A percentile compares a stretch with the other conserved stretches of the same genome.
phyloP scores from a whole-genome alignment of 176 grass and related monocot genomes.

The Musa troglodytarum region DNA sequence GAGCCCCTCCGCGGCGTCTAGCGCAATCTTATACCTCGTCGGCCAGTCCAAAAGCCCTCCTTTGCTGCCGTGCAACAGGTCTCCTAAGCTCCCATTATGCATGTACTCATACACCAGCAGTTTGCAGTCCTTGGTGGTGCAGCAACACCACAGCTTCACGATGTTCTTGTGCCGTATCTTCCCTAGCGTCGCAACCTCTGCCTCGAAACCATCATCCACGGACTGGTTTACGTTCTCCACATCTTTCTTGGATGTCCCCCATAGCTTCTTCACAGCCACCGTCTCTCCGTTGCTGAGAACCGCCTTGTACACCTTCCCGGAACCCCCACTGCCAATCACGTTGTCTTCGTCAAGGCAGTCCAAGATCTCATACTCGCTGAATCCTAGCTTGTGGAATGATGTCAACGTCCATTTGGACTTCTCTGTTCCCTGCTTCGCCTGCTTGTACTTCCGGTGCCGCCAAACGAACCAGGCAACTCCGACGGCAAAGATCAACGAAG shows the following conservation, averaged over 20 bases:
- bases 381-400: constrained; percentile 89
- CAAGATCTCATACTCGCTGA: constrained; percentile 76
- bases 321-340: constrained; percentile 63
- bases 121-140: constrained; percentile 47
- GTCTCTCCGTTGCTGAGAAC: constrained; percentile 56
- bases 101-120: constrained; percentile 83
- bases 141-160: constrained; percentile 82
- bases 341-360: constrained; percentile 73
- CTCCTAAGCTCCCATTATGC: constrained; percentile 63
- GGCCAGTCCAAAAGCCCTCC: constrained; percentile 53
- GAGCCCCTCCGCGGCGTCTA: constrained; percentile 70
- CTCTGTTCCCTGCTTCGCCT: constrained; percentile 16
- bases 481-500: constrained; percentile 31
- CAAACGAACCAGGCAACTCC: constrained; percentile 63
- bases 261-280: constrained; percentile 84
- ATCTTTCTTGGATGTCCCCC: constrained; percentile 20
- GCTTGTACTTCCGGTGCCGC: constrained; percentile 47
- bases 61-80: constrained; percentile 59
- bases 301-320: constrained; percentile 86
- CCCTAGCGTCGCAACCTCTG: constrained; percentile 70
- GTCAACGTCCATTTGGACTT: constrained; percentile 74
- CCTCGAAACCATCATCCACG: constrained; percentile 46
- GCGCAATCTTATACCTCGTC: constrained; percentile 49
- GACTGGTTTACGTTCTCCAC: neutral
- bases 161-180: constrained; percentile 98